A percentile compares a stretch with the other conserved stretches of the same genome.
These are phyloP conservation scores for Tolypocladium album DNA, from an alignment of 2,329 filamentous ascomycete genomes.

Conservation along the genomic window DNA sequence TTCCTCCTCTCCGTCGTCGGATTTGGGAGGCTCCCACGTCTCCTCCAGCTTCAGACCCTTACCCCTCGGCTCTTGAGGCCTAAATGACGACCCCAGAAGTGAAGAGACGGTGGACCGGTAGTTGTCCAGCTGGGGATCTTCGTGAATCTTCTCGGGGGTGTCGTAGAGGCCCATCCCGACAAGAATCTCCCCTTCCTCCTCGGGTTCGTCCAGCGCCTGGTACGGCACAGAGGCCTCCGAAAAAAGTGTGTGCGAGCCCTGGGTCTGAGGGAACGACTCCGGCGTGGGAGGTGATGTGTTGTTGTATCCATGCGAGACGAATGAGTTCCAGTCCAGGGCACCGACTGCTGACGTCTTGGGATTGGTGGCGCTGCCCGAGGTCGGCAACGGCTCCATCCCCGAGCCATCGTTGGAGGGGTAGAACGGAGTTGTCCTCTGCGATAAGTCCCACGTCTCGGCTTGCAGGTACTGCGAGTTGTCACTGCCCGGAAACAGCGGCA, in stretches of 20 bases:
- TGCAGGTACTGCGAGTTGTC: constrained; percentile 28
- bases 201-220: constrained; percentile 37
- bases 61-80: constrained; percentile 39
- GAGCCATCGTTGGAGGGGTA: constrained; percentile 13
- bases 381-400: constrained; percentile 20
- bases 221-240: constrained; percentile 40
- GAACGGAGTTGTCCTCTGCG: constrained; percentile 17
- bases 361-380: constrained; percentile 7
- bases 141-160: constrained; percentile 46
- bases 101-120: constrained; percentile 43
- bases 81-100: constrained; percentile 40
- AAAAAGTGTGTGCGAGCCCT: constrained; percentile 35
- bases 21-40: constrained; percentile 61
- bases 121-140: constrained; percentile 40
- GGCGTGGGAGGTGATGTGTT: constrained; percentile 48
- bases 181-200: constrained; percentile 59
- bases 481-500: constrained; percentile 30
- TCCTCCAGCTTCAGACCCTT: constrained; percentile 76
- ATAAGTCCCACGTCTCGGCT: constrained; percentile 25
- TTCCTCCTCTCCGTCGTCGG: constrained; percentile 46
- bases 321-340: constrained; percentile 32
- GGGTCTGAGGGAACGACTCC: constrained; percentile 43
- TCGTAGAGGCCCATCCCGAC: constrained; percentile 80
- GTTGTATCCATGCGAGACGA: constrained; percentile 32
- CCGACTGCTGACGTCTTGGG: constrained; percentile 6